Evolutionary conservation across 2,329 filamentous ascomycete genomes (phyloP), one percentile per base, ranked within the genome.

Genomic region (Corinectria fuckeliana): DNA sequence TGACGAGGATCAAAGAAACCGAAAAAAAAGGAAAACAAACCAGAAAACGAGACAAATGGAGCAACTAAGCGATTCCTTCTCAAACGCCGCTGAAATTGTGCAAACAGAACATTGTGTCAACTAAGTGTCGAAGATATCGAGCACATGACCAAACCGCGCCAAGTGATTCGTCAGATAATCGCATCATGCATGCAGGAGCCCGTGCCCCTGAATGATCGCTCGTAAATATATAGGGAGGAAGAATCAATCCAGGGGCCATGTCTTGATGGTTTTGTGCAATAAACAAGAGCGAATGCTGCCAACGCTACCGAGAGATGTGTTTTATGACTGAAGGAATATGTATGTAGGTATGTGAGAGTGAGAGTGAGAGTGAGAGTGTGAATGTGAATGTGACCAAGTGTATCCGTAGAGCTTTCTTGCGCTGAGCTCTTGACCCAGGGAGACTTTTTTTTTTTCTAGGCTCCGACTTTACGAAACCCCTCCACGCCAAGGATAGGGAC

Each of bases 401-500:
- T n/a, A n/a, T n/a, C n/a, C n/a, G 32, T 6, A 5, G 14, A 32
- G 7, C 47, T 44, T 20, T 18, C 16, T 34, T 10, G 16, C 26
- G 30, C n/a, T 11, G 14, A 30, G 23, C 14, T 39, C 20, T 11
- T 39, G 16, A 30, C 10, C 16, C 5, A 47, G 23, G 18, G 39
- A 21, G 25, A 20, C 25, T 61, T 56, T 25, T 44, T 30, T 50
- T 34, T 36, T 38, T 50, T 56, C 74, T n/a, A 77, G 20, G 67
- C 73, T 41, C 69, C 72, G 20, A 70, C 62, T 59, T 73, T 77
- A 52, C 78, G 76, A 61, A 80, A 78, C 11, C 77, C 77, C 52
- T 81, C 78, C 2, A 80, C 74, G 13, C 72, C 72, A 3, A 81
- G 73, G 16, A 73, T 67, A 1, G 77, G 79, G 3, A 81, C 77